Base-by-base conservation (phyloP, 805 yeast genomes). In the Starmerella gropengiesseri region DNA sequence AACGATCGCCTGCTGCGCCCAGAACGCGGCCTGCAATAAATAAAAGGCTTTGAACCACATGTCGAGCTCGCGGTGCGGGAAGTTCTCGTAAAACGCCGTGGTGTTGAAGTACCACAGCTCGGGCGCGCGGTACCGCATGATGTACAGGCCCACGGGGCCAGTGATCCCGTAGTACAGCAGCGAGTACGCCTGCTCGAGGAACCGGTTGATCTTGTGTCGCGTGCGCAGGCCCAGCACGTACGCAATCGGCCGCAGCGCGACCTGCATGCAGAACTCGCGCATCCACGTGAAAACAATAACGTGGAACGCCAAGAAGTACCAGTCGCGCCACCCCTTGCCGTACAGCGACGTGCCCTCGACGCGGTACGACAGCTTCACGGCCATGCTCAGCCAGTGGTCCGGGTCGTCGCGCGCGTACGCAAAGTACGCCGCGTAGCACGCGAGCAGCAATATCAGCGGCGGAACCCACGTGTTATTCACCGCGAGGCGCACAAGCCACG, bases 1-100 rank as follows among this genome's bases (percentile, higher is more conserved):
- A 25, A 91, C 81, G 31, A 82, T 77, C 1, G 93, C 78, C 65
- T 91, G 98, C 66, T 91, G 99, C 18, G 86, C 77, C 99, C 99
- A 91, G 63, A 85, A 91, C 4, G 96, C 81, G 5, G 97, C 96
- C 66, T 91, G 97, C 31, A 82, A 77, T 48, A 91, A 67, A 60
- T 91, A 91, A 59, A 81, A 91, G 12, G 76, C 61, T 65, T 91
- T 91, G 67, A 81, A 81, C 44, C 70, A 66, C 47, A 66, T 70
- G 44, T 73, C 79, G 57, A 81, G 82, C 26, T 79, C 69, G 47
- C 73, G 68, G 64, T 91, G 97, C 6, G 99, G 98, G 60, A 80
- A 89, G 20, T 73, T 66, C 46, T 60, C 70, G 62, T 85, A 91
- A 68, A 89, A 81, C 28, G 83, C 77, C 3, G 75, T 68, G 3